phyloP scores from a whole-genome alignment of 1,139 yeast species.

The Candida gigantensis region DNA sequence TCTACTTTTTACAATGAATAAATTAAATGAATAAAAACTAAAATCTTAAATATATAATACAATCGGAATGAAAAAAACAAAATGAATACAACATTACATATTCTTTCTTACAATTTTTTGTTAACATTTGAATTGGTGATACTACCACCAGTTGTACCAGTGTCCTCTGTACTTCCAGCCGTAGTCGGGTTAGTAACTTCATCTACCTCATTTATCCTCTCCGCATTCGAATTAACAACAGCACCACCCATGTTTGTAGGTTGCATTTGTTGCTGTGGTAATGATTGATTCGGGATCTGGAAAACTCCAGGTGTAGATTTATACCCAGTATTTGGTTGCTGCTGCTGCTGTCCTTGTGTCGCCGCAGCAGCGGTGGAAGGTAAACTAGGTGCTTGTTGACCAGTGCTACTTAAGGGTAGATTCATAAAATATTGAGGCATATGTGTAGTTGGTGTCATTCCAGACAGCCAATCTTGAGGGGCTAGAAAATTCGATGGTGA shows the following conservation, averaged over 20 bases:
- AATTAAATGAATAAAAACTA: background rate
- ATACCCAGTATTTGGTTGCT: background rate
- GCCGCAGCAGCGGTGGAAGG: background rate
- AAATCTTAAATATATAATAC: too few species aligned
- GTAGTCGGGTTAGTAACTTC: constrained; percentile 13
- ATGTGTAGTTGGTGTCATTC: constrained; percentile 42
- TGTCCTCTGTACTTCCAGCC: constrained; percentile 10
- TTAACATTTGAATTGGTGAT: constrained; percentile 1
- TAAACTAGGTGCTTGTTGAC: constrained; percentile 6
- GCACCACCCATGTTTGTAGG: too few species aligned
- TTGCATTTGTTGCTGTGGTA: constrained; percentile 1
- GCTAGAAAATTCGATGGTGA: constrained; percentile 44
- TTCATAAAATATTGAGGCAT: constrained; percentile 34
- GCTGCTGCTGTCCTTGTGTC: constrained; percentile 4
- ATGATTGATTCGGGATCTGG: constrained; percentile 1
- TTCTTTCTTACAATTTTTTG: background rate
- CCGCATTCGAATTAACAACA: background rate
- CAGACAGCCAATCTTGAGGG: constrained; percentile 46
- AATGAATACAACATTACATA: constrained; percentile 2
- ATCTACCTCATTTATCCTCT: constrained; percentile 6
- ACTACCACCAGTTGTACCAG: background rate
- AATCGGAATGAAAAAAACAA: background rate
- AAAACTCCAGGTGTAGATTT: constrained; percentile 7
- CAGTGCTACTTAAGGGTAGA: constrained; percentile 18
- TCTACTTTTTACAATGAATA: background rate